Evolutionary conservation across 2,329 filamentous ascomycete genomes (phyloP), one percentile per base, ranked within the genome.

Genomic region (Metarhizium sp.): DNA sequence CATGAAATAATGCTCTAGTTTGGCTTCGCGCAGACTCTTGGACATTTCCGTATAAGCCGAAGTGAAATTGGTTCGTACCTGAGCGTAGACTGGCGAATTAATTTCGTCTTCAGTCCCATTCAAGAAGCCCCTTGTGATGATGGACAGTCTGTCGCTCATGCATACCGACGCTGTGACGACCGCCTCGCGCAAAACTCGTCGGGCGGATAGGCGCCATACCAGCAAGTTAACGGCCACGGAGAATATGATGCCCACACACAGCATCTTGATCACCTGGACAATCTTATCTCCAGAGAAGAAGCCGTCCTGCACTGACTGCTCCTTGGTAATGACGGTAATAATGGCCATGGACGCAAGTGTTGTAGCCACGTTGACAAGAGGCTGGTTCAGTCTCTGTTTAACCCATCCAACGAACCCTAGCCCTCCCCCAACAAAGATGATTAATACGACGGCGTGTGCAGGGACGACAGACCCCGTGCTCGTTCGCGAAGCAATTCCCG

Each of bases 261-360:
- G 78, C 80, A 95, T 92, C 68, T 91, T 90, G 63, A 94, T 73
- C 30, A 92, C 85, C 68, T 95, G 89, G 0, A 84, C 75, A 52
- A 96, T 87, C 70, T 95, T 95, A 57, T 83, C 83, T 62, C 88
- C 84, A 0, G 88, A 91, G 64, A 96, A 90, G 53, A 86, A 85
- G 6, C 88, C 90, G 38, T 81, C 84, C 63, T 95, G 89, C 1
- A 96, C 85, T 2, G 90, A 85, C 52, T 90, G 91, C 70, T 96
- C 92, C 71, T 95, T 95, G 11, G 92, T 96, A 59, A 96, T 75
- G 49, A 95, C 83, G 2, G 88, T 92, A 66, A 96, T 95, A 59
- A 94, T 88, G 51, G 90, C 90, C 56, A 97, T 84, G 38, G 90
- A 92, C 6, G 92, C 84, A 60, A 96, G 76, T 36, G 91, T 96